Evolutionary conservation across 805 yeast genomes (phyloP).

Genomic region (Starmera amethionina): DNA sequence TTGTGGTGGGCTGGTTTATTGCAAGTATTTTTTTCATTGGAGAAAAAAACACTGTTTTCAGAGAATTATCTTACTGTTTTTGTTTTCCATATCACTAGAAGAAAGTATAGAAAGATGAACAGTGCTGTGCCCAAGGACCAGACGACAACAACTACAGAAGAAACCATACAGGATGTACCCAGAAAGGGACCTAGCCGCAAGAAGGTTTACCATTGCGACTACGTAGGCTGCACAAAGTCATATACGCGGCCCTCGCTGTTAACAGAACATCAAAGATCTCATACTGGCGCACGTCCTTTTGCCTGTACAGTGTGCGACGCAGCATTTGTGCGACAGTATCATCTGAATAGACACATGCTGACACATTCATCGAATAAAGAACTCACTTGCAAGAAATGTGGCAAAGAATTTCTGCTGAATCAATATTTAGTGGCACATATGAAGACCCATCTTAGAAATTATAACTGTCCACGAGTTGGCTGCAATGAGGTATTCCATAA

Average conservation of each 20-base stretch:
- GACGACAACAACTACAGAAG: too few relatives aligned
- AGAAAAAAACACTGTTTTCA: too few relatives aligned
- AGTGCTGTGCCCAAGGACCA: too few relatives aligned
- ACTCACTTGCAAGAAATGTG: constrained; percentile 61
- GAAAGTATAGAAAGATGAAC: too few relatives aligned
- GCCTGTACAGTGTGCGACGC: constrained; percentile 55
- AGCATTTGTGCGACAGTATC: constrained; percentile 68
- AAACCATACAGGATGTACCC: too few relatives aligned
- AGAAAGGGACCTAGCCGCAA: too few relatives aligned
- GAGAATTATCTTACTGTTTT: too few relatives aligned
- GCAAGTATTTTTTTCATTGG: too few relatives aligned
- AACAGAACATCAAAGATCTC: constrained; percentile 73
- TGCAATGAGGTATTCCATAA: constrained; percentile 66
- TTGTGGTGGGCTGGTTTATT: too few relatives aligned
- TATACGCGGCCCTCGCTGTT: constrained; percentile 76
- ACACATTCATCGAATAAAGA: constrained; percentile 65
- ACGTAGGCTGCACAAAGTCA: constrained; percentile 60
- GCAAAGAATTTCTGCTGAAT: constrained; percentile 67
- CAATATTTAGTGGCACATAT: constrained; percentile 85
- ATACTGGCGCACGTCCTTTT: constrained; percentile 72
- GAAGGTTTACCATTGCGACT: constrained; percentile 55
- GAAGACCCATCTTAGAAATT: constrained; percentile 64
- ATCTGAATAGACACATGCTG: constrained; percentile 61
- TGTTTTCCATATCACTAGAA: too few relatives aligned
- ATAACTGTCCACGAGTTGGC: constrained; percentile 46